Evolutionary conservation across 192 early-diverging fungal species (phyloP), one percentile per base, ranked within the genome.

Genomic region (Rhizophagus prolifer): DNA sequence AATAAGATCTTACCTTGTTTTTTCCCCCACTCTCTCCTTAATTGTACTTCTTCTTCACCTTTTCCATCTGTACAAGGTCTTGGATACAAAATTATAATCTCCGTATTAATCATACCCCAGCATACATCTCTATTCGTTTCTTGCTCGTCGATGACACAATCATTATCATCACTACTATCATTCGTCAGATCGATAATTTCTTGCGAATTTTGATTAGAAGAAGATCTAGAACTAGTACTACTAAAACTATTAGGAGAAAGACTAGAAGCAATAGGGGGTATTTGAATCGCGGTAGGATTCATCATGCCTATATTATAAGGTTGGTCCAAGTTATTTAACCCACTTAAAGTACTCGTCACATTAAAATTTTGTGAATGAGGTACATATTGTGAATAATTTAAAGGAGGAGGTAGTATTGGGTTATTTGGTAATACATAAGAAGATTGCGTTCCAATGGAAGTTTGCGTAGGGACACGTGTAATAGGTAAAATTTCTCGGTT

Each of bases 41-140:
- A 64, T 41, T 80, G 74, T 21, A 60, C 76, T 25, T 77, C 79
- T 9, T 77, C 67, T 36, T 81, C 79, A 26, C 79, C 82, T 62
- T 80, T 77, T 2, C 78, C 70, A 47, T 70, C 76, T 21, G 78
- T 72, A 46, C 78, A 76, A 59, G 78, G 79, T 16, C 82, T 79
- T 31, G 82, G 82, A 34, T 83, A 80, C 31, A 83, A 72, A 9
- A 80, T 79, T 23, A 83, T 74, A 16, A 81, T 71, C 25, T 79
- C 34, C 4, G 77, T 76, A 31, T 80, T 60, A 41, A 83, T 83
- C 82, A 81, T 81, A 0, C 82, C 82, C 72, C 80, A 83, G 50
- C 82, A 83, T 50, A 83, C 75, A 60, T 83, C 76, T 75, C 79
- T 75, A 30, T 83, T 83, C 2, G 79, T 83, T 34, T 68, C 76